phyloP scores from a whole-genome alignment of 495 filamentous ascomycete genomes.

The Apodospora peruviana region DNA sequence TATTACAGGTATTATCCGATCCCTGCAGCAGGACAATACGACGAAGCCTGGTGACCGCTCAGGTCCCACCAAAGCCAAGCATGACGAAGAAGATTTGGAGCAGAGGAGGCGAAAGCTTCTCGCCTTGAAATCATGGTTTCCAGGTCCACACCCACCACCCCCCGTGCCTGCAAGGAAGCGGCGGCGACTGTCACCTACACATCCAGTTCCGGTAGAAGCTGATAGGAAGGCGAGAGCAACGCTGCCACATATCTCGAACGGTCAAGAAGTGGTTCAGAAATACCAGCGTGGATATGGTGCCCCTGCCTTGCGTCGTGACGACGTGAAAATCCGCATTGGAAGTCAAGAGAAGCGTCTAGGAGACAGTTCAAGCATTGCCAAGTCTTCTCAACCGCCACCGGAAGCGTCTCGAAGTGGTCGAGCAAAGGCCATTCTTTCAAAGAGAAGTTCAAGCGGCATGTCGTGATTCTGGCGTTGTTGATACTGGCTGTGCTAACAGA shows the following conservation, averaged over 20 bases:
- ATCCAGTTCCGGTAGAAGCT: not conserved
- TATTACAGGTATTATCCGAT: slow-evolving; percentile 13
- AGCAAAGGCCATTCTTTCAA: not conserved
- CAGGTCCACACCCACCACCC: slow-evolving; percentile 1
- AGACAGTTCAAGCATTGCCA: slow-evolving; percentile 9
- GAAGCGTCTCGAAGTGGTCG: not conserved
- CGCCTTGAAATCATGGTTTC: slow-evolving; percentile 15
- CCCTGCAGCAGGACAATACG: slow-evolving; percentile 9
- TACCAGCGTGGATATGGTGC: not conserved
- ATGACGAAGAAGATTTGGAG: slow-evolving; percentile 12
- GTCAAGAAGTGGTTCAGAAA: not conserved
- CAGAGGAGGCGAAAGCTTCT: slow-evolving; percentile 16
- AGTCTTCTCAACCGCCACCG: not conserved
- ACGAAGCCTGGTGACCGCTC: not conserved
- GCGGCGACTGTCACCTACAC: not conserved
- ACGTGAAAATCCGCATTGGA: slow-evolving; percentile 32
- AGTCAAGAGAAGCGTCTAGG: slow-evolving; percentile 30
- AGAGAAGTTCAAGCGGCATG: slow-evolving; percentile 1
- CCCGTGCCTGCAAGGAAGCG: not conserved
- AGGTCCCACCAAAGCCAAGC: not conserved
- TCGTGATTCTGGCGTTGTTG: not conserved
- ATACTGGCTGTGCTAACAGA: not conserved
- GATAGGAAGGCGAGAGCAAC: not conserved
- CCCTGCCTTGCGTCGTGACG: slow-evolving; percentile 2
- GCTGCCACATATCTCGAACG: slow-evolving; percentile 4